Conservation (phyloP, 257 asterid species). For the Fraxinus anomala region DNA sequence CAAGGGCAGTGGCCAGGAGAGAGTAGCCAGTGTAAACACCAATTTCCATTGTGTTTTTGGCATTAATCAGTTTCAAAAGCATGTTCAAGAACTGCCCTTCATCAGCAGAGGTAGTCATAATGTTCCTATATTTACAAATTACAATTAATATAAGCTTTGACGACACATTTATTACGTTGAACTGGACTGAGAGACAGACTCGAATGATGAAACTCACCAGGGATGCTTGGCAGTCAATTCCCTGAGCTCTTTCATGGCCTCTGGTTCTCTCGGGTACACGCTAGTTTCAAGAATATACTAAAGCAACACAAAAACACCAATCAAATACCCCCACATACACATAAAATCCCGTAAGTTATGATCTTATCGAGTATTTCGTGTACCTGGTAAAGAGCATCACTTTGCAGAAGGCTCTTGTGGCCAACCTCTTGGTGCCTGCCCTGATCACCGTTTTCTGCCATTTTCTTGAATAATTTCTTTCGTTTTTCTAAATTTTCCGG, state of each 20-base stretch:
- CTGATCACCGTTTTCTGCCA: constrained; percentile 45
- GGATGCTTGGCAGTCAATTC: constrained; percentile 92
- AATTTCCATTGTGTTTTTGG: constrained; percentile 89
- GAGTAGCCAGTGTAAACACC: constrained; percentile 96
- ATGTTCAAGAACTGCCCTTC: constrained; percentile 86
- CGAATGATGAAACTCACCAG: constrained; percentile 42
- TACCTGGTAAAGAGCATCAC: constrained; percentile 81
- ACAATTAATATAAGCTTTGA: not conserved
- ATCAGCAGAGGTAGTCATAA: constrained; percentile 89
- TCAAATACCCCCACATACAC: not conserved
- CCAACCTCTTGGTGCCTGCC: constrained; percentile 81
- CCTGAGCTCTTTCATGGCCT: constrained; percentile 84
- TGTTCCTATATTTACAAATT: constrained; percentile 46
- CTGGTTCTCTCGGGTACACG: constrained; percentile 87
- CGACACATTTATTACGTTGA: not conserved
- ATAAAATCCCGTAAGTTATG: not conserved
- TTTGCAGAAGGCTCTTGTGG: constrained; percentile 82
- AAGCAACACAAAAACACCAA: not conserved
- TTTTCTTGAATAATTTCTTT: constrained; percentile 17
- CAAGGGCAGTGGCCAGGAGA: constrained; percentile 83
- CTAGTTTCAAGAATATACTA: constrained; percentile 89
- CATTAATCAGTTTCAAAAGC: constrained; percentile 81
- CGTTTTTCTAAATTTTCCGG: not conserved
- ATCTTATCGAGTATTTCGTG: not conserved
- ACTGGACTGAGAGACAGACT: not conserved